phyloP scores from a whole-genome alignment of 306 rosid genomes.

The Malus asiatica region DNA sequence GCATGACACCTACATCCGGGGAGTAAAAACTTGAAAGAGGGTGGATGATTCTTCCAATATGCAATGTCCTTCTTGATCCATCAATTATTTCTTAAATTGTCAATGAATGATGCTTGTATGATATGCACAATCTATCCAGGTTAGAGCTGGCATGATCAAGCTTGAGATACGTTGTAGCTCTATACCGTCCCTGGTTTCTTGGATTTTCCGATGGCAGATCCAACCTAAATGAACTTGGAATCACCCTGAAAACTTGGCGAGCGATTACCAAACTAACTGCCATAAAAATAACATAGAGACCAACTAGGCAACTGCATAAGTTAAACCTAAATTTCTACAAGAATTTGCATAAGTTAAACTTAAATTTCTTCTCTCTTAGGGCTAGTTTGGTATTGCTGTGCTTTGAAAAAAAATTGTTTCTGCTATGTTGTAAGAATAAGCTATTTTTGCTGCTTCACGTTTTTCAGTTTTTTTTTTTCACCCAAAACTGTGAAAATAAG shows the following conservation, averaged over 20 bases:
- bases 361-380: no score
- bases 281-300: conserved; percentile 63
- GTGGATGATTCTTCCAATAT: not conserved
- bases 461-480: no score
- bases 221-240: not conserved
- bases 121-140: not conserved
- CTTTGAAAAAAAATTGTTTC: no score
- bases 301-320: no score
- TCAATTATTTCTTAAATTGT: not conserved
- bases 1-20: not conserved
- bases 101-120: not conserved
- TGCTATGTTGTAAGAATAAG: no score
- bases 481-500: no score
- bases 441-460: no score
- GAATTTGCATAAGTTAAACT: no score
- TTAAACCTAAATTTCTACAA: no score
- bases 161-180: not conserved
- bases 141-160: conserved; percentile 5
- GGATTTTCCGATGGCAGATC: not conserved
- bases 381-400: no score
- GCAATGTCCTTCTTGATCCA: not conserved
- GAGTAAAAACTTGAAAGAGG: not conserved
- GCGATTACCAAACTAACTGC: conserved; percentile 63
- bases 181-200: not conserved
- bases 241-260: conserved; percentile 70